Evolutionary conservation across 2,329 filamentous ascomycete genomes (phyloP), one percentile per base, ranked within the genome.

Genomic region (Cadophora malorum): DNA sequence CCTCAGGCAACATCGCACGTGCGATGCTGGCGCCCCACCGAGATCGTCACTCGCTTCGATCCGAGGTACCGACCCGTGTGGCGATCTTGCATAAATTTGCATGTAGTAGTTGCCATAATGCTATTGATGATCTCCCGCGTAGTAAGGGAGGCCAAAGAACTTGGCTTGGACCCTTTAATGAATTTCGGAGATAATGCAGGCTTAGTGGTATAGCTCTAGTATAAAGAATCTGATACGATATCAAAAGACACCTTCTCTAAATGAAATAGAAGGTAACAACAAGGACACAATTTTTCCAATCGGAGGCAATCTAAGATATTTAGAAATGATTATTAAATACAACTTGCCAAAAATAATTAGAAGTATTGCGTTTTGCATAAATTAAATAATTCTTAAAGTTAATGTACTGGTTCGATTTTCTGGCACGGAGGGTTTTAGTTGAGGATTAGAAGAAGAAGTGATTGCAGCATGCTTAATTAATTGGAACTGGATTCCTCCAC

Each of bases 341-440:
- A 35, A 58, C 19, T 19, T 31, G 35, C 33, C 35, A 58, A 35
- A 58, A 33, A 35, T 12, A n/a, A 58, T 58, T 14, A 21, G 25
- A 35, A 16, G 21, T 28, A 31, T 58, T 58, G 28, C 28, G 16
- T 2, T 35, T 12, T 58, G 19, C 19, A 35, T 58, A 58, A 16
- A 38, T 58, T 3, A 35, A 5, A 25, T 58, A n/a, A 58, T 58
- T 3, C 28, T 58, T 21, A 19, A 58, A 35, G 55, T 58, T 9
- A 58, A 58, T 25, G 55, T 58, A 58, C 55, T 19, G 25, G 16
- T 9, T 58, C 6, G 4, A n/a, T 58, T 58, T 58, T 58, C 55
- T 25, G 55, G 55, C 33, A 58, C 55, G 19, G 19, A 58, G 55
- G 55, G 55, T 58, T 58, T 58, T 58, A n/a, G n/a, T n/a, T n/a